Evolutionary conservation across 1,284 basidiomycete genomes (phyloP).

Genomic region (Ustilago xerochloae): DNA sequence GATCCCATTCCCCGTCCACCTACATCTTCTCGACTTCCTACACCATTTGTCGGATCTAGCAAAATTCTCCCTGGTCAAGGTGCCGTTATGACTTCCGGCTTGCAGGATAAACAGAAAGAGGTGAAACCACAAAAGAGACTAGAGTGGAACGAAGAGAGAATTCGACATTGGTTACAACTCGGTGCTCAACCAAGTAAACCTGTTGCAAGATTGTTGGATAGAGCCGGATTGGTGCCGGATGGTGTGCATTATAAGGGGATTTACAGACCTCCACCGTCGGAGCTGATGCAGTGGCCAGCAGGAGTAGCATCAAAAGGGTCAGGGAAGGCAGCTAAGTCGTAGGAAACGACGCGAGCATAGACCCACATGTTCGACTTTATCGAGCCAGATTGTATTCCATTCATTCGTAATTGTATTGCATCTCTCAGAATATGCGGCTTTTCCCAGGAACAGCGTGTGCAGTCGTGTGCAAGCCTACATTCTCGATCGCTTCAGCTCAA

Average conservation of each 20-base stretch:
- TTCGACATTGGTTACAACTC: constrained; percentile 86
- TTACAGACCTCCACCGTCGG: constrained; percentile 35
- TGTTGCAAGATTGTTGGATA: constrained; percentile 80
- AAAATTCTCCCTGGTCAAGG: constrained; percentile 34
- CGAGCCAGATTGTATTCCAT: too few relatives aligned
- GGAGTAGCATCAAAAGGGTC: background rate
- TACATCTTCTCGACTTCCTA: constrained; percentile 13
- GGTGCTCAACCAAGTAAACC: constrained; percentile 85
- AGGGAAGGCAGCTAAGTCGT: background rate
- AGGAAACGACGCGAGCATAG: too few relatives aligned
- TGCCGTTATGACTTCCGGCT: constrained; percentile 52
- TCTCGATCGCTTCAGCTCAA: too few relatives aligned
- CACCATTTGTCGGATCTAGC: constrained; percentile 15
- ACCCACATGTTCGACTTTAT: background rate
- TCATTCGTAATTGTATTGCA: too few relatives aligned
- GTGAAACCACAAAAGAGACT: constrained; percentile 76
- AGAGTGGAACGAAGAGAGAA: constrained; percentile 89
- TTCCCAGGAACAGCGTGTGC: too few relatives aligned
- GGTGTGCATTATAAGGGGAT: constrained; percentile 61
- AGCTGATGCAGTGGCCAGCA: background rate
- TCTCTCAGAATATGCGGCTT: too few relatives aligned
- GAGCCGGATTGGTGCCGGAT: constrained; percentile 67
- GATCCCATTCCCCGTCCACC: constrained; percentile 74
- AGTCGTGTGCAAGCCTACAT: too few relatives aligned
- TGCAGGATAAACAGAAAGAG: background rate